These are phyloP conservation scores for Phaeosphaeriaceae sp. DNA, from an alignment of 2,329 filamentous ascomycete species.

Conservation along the genomic window DNA sequence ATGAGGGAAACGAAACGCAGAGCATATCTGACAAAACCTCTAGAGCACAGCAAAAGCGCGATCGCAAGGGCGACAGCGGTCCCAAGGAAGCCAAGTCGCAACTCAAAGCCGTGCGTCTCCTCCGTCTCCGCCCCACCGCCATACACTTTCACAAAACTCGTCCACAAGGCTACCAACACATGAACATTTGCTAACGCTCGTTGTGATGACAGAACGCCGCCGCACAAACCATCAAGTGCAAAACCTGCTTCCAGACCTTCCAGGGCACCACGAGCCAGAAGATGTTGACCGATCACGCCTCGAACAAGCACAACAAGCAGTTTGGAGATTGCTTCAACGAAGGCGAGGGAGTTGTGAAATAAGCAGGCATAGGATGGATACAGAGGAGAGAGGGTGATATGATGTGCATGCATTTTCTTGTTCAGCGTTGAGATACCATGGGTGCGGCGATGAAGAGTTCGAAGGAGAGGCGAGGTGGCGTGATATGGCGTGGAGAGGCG, in stretches of 20 bases:
- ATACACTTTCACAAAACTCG: no score
- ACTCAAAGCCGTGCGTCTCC: slow-evolving; percentile 42
- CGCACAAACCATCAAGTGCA: slow-evolving; percentile 79
- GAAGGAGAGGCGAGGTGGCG: neutral
- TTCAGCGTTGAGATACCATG: slow-evolving; percentile 31
- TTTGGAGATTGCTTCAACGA: slow-evolving; percentile 71
- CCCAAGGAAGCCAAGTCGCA: slow-evolving; percentile 45
- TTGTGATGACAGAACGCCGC: slow-evolving; percentile 66
- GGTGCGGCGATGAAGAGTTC: slow-evolving; percentile 18
- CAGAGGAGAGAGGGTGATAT: neutral
- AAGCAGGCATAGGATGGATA: slow-evolving; percentile 9
- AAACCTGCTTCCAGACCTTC: slow-evolving; percentile 79
- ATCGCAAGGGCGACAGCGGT: slow-evolving; percentile 41
- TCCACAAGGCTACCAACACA: neutral
- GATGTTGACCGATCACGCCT: slow-evolving; percentile 74
- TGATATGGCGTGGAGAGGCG: neutral
- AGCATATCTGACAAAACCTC: slow-evolving; percentile 19
- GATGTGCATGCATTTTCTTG: slow-evolving; percentile 14
- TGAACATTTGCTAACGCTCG: slow-evolving; percentile 5
- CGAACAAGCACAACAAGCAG: slow-evolving; percentile 78
- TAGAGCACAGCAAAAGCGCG: slow-evolving; percentile 49
- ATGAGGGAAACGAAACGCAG: neutral
- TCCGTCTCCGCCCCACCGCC: neutral
- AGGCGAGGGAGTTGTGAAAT: slow-evolving; percentile 41
- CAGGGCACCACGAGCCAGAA: slow-evolving; percentile 77